These are phyloP conservation scores for Dothistroma septosporum DNA, from an alignment of 2,329 filamentous ascomycete genomes.

Conservation along the genomic window DNA sequence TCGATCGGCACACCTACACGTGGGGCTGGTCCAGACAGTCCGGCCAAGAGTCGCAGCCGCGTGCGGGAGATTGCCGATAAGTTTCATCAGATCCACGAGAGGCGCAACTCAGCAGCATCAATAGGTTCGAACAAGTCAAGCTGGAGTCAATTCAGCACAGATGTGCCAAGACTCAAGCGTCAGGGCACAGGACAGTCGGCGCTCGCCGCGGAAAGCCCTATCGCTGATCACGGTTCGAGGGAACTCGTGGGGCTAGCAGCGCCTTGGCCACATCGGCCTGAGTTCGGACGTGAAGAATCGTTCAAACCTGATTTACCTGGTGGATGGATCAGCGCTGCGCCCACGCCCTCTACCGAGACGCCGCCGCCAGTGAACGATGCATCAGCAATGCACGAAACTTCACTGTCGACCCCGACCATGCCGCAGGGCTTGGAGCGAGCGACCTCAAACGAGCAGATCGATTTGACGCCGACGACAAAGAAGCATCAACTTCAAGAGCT, in stretches of 20 bases:
- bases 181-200: constrained; percentile 16
- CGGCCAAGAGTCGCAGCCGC: constrained; percentile 45
- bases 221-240: background rate
- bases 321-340: constrained; percentile 51
- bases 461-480: constrained; percentile 34
- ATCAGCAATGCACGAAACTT: background rate
- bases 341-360: constrained; percentile 38
- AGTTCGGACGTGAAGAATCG: constrained; percentile 19
- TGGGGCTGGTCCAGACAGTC: constrained; percentile 24
- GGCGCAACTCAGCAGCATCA: constrained; percentile 42
- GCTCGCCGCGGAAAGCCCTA: constrained; percentile 6
- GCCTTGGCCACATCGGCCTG: constrained; percentile 13
- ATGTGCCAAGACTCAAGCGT: constrained; percentile 15
- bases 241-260: background rate
- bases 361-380: constrained; percentile 17
- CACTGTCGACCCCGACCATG: constrained; percentile 3
- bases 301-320: constrained; percentile 52
- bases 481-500: constrained; percentile 17
- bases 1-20: constrained; percentile 11
- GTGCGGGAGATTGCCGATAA: constrained; percentile 51
- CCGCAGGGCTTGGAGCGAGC: constrained; percentile 6
- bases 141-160: constrained; percentile 32
- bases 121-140: constrained; percentile 41
- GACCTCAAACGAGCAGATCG: constrained; percentile 22
- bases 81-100: constrained; percentile 42